Conservation (phyloP, 2,329 filamentous ascomycete species). For the Ophiostoma fasciatum region DNA sequence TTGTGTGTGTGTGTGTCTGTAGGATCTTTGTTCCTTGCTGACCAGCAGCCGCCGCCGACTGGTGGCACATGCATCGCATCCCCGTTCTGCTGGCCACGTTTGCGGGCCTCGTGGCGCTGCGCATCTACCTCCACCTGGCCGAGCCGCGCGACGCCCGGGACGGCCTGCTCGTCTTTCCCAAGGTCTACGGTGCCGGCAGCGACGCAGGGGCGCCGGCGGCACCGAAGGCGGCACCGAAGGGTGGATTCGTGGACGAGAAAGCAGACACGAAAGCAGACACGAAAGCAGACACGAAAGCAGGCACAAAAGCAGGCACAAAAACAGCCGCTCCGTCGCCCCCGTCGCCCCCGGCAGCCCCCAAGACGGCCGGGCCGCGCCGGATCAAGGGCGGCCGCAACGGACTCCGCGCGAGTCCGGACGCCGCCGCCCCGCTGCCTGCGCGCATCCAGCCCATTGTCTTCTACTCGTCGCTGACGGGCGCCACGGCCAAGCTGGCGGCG, state of each 20-base stretch:
- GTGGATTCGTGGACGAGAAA: neutral
- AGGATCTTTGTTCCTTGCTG: no score
- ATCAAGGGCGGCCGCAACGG: conserved; percentile 26
- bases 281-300: no score
- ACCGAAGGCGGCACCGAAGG: conserved; percentile 7
- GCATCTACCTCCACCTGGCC: conserved; percentile 27
- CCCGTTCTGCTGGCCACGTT: conserved; percentile 27
- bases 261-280: neutral
- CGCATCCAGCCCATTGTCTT: conserved; percentile 64
- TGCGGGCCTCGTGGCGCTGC: conserved; percentile 22
- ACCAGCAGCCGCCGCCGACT: conserved; percentile 18
- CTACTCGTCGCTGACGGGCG: conserved; percentile 77
- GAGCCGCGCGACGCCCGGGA: conserved; percentile 15
- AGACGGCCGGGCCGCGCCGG: conserved; percentile 25
- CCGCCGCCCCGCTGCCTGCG: conserved; percentile 13
- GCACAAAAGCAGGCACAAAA: neutral
- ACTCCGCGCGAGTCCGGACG: conserved; percentile 15
- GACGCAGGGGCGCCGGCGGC: neutral
- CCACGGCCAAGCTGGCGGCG: conserved; percentile 60
- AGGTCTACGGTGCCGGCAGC: conserved; percentile 15
- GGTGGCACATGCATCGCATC: conserved; percentile 33
- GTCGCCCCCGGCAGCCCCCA: conserved; percentile 3
- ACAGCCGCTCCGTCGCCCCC: no score
- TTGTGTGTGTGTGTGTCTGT: no score
- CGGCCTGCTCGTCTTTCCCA: conserved; percentile 23